phyloP scores from a whole-genome alignment of 495 filamentous ascomycete species.

The Lophiostoma macrostomum region DNA sequence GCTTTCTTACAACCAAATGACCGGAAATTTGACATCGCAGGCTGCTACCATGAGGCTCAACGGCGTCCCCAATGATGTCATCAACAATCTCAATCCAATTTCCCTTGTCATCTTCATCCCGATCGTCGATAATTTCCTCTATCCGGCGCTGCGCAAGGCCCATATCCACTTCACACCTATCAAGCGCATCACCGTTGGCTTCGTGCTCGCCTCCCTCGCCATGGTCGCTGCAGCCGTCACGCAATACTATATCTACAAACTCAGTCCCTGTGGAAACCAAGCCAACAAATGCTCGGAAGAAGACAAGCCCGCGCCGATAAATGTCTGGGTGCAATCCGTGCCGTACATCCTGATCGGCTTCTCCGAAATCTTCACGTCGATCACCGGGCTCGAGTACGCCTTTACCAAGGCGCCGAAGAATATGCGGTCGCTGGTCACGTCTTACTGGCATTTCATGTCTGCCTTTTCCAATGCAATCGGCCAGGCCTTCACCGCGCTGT shows the following conservation, averaged over 20 bases:
- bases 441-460: constrained; percentile 65
- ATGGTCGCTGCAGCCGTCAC: constrained; percentile 34
- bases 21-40: constrained; percentile 72
- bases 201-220: constrained; percentile 33
- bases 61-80: constrained; percentile 75
- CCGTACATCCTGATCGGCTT: constrained; percentile 66
- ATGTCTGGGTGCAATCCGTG: constrained; percentile 53
- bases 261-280: constrained; percentile 27
- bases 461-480: constrained; percentile 68
- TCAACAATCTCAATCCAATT: constrained; percentile 77
- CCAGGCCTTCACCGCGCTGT: constrained; percentile 62
- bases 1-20: constrained; percentile 48
- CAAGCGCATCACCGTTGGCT: constrained; percentile 69
- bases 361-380: constrained; percentile 70
- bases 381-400: constrained; percentile 60
- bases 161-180: constrained; percentile 69
- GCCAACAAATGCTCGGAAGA: constrained; percentile 31
- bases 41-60: constrained; percentile 68
- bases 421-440: constrained; percentile 71
- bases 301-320: constrained; percentile 43
- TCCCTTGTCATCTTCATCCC: constrained; percentile 77
- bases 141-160: constrained; percentile 61
- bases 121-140: constrained; percentile 65
- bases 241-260: constrained; percentile 34
- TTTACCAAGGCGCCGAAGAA: constrained; percentile 76